Conservation (phyloP, 1,139 yeast species). For the Arxiozyma heterogenica region DNA sequence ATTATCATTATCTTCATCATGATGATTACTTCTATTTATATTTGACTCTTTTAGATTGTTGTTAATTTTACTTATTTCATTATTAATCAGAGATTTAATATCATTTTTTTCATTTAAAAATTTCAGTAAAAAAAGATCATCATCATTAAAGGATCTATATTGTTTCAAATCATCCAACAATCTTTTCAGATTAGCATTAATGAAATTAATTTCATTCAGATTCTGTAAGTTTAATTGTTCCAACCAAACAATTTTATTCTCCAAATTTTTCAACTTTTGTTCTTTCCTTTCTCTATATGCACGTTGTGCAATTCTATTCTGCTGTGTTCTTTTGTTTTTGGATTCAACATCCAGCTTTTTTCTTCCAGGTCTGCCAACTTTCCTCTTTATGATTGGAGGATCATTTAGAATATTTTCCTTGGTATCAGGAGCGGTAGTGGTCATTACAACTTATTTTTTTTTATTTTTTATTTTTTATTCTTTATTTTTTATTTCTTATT, state of each 20-base stretch:
- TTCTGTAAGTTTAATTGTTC: slow-evolving; percentile 62
- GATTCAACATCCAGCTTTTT: slow-evolving; percentile 78
- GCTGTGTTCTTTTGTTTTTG: slow-evolving; percentile 81
- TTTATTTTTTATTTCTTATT: too few species aligned
- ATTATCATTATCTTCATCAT: neutral
- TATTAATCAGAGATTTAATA: neutral
- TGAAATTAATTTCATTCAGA: slow-evolving; percentile 59
- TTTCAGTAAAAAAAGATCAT: neutral
- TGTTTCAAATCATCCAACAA: slow-evolving; percentile 2
- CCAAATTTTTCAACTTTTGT: slow-evolving; percentile 74
- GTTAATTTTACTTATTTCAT: neutral
- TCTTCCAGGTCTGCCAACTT: slow-evolving; percentile 47
- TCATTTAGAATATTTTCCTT: too few species aligned
- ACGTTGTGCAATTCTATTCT: slow-evolving; percentile 94
- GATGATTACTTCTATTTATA: neutral
- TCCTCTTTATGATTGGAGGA: slow-evolving; percentile 15
- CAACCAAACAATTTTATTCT: slow-evolving; percentile 59
- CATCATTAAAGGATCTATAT: slow-evolving; percentile 5
- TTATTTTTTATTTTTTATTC: too few species aligned
- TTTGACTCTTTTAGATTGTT: neutral
- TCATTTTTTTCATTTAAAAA: neutral
- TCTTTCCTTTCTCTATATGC: slow-evolving; percentile 95
- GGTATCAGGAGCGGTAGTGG: neutral
- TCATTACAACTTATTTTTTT: too few species aligned
- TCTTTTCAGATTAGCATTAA: slow-evolving; percentile 36